These are phyloP conservation scores for Raffaelea arxii DNA, from an alignment of 2,329 filamentous ascomycete genomes.

Conservation along the genomic window DNA sequence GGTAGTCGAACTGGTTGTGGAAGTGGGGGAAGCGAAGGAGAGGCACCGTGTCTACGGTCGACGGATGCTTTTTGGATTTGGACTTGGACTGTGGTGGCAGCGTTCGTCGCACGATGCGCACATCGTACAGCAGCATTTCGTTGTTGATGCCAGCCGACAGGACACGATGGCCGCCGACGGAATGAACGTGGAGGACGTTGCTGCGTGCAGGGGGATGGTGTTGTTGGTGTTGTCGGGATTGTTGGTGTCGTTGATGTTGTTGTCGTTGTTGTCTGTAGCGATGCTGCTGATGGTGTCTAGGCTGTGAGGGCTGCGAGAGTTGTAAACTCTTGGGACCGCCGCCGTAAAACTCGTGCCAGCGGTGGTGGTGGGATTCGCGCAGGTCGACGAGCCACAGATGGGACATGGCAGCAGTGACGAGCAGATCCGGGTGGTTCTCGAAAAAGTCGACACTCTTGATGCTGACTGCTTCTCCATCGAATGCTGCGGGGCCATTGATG, in stretches of 20 bases:
- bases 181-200: conserved; percentile 34
- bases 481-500: no score
- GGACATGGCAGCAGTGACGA: conserved; percentile 33
- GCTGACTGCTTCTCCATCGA: background rate
- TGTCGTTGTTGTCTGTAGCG: conserved; percentile 3
- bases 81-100: no score
- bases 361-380: conserved; percentile 22
- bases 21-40: conserved; percentile 40
- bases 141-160: conserved; percentile 41
- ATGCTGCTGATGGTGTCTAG: background rate
- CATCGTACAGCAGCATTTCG: conserved; percentile 46
- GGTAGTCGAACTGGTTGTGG: conserved; percentile 31
- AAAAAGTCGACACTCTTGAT: conserved; percentile 11
- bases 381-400: conserved; percentile 35
- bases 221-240: background rate
- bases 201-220: background rate
- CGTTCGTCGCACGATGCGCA: conserved; percentile 29
- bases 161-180: conserved; percentile 38
- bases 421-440: conserved; percentile 31
- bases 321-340: background rate
- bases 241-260: background rate
- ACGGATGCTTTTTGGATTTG: no score
- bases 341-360: conserved; percentile 3
- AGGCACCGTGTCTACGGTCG: no score
- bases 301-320: background rate